phyloP scores from a whole-genome alignment of 2,329 filamentous ascomycete species.

The Microcyclospora pomicola region DNA sequence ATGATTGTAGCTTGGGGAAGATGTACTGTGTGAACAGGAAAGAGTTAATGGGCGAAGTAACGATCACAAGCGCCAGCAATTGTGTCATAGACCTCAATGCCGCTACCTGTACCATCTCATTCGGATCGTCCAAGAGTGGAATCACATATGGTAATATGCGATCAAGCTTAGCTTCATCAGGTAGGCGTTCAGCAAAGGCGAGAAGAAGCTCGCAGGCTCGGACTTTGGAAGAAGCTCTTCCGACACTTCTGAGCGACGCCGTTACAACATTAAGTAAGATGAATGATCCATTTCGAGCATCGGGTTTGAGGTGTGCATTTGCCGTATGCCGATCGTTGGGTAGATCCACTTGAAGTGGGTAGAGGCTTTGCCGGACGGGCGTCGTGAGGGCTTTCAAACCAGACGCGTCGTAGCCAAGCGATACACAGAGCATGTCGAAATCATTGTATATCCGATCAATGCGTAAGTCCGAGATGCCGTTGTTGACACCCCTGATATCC shows the following conservation, averaged over 20 bases:
- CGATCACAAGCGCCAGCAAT: slow-evolving; percentile 69
- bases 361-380: slow-evolving; percentile 45
- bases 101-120: slow-evolving; percentile 71
- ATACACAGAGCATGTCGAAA: slow-evolving; percentile 96
- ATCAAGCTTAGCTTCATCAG: slow-evolving; percentile 91
- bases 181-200: slow-evolving; percentile 79
- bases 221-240: slow-evolving; percentile 72
- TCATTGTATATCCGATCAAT: slow-evolving; percentile 89
- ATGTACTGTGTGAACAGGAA: slow-evolving; percentile 56
- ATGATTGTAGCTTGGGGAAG: slow-evolving; percentile 43
- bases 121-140: slow-evolving; percentile 64
- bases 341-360: slow-evolving; percentile 74
- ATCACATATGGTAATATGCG: slow-evolving; percentile 84
- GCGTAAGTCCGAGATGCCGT: slow-evolving; percentile 79
- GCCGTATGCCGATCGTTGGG: slow-evolving; percentile 68
- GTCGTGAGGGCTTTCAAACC: slow-evolving; percentile 16
- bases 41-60: slow-evolving; percentile 64
- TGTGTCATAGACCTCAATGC: slow-evolving; percentile 80
- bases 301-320: slow-evolving; percentile 44
- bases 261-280: slow-evolving; percentile 85
- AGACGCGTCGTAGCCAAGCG: slow-evolving; percentile 60
- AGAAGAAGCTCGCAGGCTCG: slow-evolving; percentile 83
- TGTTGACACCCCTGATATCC: slow-evolving; percentile 38
- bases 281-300: slow-evolving; percentile 74
- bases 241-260: slow-evolving; percentile 77